These are phyloP conservation scores for Candida tibetensis DNA, from an alignment of 805 yeast species.

Conservation along the genomic window DNA sequence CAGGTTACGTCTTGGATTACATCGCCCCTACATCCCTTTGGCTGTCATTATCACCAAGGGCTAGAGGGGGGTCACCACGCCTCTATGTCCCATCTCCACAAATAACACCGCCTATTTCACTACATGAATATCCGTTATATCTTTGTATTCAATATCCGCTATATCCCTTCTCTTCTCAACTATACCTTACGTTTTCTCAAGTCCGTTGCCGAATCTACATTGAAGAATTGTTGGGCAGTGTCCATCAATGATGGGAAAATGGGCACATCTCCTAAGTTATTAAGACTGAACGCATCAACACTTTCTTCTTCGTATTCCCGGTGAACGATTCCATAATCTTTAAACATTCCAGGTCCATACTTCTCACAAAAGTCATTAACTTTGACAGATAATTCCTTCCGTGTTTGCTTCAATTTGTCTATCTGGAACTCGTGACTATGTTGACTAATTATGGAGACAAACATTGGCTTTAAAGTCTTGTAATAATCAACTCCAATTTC, in stretches of 20 bases:
- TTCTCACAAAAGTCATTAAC: conserved; percentile 35
- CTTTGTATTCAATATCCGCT: too few relatives aligned
- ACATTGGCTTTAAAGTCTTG: conserved; percentile 38
- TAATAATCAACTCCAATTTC: conserved; percentile 43
- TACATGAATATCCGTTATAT: too few relatives aligned
- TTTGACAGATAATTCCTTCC: conserved; percentile 24
- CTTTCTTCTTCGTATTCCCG: conserved; percentile 17
- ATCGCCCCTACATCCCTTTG: too few relatives aligned
- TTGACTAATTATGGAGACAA: conserved; percentile 30
- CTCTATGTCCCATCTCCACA: too few relatives aligned
- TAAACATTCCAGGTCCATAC: conserved; percentile 39
- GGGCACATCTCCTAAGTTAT: conserved; percentile 27
- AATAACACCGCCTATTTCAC: too few relatives aligned
- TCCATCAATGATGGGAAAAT: conserved; percentile 22
- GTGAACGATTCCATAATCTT: conserved; percentile 35
- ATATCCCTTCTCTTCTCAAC: conserved; percentile 1
- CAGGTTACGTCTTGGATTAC: too few relatives aligned
- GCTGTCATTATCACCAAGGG: too few relatives aligned
- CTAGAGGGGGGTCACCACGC: too few relatives aligned
- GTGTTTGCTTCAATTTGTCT: conserved; percentile 25
- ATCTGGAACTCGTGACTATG: conserved; percentile 30
- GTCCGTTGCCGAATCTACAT: neutral
- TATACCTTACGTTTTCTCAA: conserved; percentile 1
- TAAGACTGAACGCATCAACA: conserved; percentile 11
- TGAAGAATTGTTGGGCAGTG: conserved; percentile 4